These are phyloP conservation scores for Pythium dissimile DNA, from an alignment of 352 stramenopile species.

Conservation along the genomic window DNA sequence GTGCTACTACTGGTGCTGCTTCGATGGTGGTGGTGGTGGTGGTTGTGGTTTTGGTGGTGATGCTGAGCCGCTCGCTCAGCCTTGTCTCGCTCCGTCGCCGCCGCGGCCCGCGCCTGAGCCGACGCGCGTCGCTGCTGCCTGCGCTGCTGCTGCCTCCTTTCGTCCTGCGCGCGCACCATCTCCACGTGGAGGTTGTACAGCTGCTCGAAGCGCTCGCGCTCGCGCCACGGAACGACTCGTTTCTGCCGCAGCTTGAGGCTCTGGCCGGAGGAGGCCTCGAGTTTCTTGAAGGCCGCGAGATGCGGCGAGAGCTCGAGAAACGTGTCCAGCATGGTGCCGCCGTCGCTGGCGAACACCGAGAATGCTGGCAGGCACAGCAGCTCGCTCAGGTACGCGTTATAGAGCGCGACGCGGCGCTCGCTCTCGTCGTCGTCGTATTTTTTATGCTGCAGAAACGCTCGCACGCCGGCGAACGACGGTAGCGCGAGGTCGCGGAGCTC, in stretches of 20 bases:
- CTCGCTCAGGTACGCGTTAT: conserved; percentile 49
- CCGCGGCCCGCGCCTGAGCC: too few species aligned
- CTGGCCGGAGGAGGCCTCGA: conserved; percentile 42
- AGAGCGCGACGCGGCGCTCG: conserved; percentile 32
- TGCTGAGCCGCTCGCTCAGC: conserved; percentile 8
- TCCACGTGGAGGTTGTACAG: conserved; percentile 49
- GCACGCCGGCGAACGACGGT: conserved; percentile 29
- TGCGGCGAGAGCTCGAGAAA: conserved; percentile 69
- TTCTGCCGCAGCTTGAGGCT: conserved; percentile 48
- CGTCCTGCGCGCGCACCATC: conserved; percentile 27
- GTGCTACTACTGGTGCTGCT: neutral
- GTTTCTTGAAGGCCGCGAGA: conserved; percentile 37
- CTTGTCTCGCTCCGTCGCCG: neutral
- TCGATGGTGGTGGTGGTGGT: neutral
- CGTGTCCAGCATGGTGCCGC: conserved; percentile 49
- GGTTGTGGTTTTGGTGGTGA: conserved; percentile 5
- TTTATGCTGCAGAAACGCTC: conserved; percentile 22
- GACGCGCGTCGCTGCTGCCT: too few species aligned
- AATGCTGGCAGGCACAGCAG: conserved; percentile 48
- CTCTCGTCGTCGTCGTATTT: conserved; percentile 32
- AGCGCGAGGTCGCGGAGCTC: conserved; percentile 50
- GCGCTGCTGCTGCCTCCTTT: conserved; percentile 1
- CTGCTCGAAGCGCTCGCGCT: conserved; percentile 48
- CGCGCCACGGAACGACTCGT: conserved; percentile 46
- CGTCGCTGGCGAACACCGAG: conserved; percentile 56